Evolutionary conservation across 306 rosid genomes (phyloP).

Genomic region (Ochetophila trinervis): DNA sequence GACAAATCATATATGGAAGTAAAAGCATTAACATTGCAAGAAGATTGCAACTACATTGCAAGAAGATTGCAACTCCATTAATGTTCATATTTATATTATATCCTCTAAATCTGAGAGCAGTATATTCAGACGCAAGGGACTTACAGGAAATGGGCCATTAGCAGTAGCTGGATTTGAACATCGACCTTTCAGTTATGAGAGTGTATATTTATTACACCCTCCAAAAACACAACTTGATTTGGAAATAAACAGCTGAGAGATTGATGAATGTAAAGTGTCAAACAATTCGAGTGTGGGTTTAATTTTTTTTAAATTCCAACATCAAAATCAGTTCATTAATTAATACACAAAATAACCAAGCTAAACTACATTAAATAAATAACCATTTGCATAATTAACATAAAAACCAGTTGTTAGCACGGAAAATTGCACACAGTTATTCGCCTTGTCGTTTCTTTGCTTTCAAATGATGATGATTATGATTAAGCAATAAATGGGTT

Average conservation of each 20-base stretch:
- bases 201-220: neutral
- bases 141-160: neutral
- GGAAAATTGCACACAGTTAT: neutral
- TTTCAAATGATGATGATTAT: neutral
- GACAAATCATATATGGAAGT: neutral
- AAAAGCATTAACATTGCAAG: neutral
- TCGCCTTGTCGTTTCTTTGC: neutral
- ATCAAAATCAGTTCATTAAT: neutral
- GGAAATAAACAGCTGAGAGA: neutral
- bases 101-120: neutral
- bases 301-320: neutral
- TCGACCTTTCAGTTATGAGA: neutral
- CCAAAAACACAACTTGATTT: neutral
- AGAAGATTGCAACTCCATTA: neutral
- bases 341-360: slow-evolving; percentile 1
- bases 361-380: neutral
- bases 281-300: neutral
- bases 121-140: neutral
- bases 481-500: neutral
- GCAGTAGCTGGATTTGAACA: neutral
- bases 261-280: slow-evolving; percentile 15
- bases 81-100: neutral
- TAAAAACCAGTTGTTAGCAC: neutral
- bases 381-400: neutral
- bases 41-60: neutral